Evolutionary conservation across 2,329 filamentous ascomycete genomes (phyloP), one percentile per base, ranked within the genome.

Genomic region (Apiospora aurea): DNA sequence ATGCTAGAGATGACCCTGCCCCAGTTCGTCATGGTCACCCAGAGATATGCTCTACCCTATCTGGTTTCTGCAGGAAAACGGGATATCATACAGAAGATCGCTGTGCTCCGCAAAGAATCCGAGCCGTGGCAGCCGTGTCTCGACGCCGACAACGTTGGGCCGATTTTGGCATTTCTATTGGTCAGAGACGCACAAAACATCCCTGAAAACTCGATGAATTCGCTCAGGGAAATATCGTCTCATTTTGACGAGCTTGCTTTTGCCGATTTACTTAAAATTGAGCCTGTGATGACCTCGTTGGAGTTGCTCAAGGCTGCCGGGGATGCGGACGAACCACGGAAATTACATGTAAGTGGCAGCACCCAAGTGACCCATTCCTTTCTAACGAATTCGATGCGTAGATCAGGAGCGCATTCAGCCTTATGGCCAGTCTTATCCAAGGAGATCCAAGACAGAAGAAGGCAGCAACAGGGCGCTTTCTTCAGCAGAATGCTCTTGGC

Each of bases 401-500:
- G 88, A 82, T 86, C 70, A 83, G 83, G 18, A 82, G 81, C 71
- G 87, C 87, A 44, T 76, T 90, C 46, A 81, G 81, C 24, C 82
- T 84, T 21, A 85, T 90, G 80, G 81, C 83, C 18, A 79, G 74
- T 11, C 83, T 84, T 75, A 80, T 85, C 26, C 76, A 86, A 18
- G 78, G 78, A 18, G 79, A 81, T 18, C 84, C 77, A 69, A 82
- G 84, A 73, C 83, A 86, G 70, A 83, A 82, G 66, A 88, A 86
- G 75, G 90, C 92, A 72, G 82, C 89, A 1, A 85, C 97, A 34
- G 91, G 91, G 0, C 85, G 88, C 0, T 98, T 97, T 79, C 88
- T 98, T 57, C 92, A 97, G 74, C 88, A 90, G 43, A 92, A 98
- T 80, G 91, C 97, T 46, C 88, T 99, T 8, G 96, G 95, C 7